Conservation (phyloP, 2,329 filamentous ascomycete genomes). For the Geosmithia putterillii region DNA sequence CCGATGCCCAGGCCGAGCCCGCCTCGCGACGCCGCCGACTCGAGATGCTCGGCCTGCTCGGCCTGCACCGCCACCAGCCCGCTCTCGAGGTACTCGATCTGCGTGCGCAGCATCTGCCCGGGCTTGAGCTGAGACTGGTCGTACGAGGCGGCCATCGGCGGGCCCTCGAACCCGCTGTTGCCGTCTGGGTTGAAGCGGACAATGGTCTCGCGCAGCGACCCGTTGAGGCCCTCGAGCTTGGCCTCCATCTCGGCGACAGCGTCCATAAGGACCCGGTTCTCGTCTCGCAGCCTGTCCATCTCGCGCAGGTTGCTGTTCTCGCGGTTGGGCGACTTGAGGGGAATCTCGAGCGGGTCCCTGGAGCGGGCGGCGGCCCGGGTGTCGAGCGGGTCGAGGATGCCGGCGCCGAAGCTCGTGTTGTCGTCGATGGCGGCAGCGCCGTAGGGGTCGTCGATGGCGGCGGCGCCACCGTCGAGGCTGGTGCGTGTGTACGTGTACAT, state of each 20-base stretch:
- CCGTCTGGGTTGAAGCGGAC: conserved; percentile 47
- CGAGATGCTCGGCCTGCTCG: conserved; percentile 32
- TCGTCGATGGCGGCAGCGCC: too few relatives aligned
- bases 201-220: conserved; percentile 54
- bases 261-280: conserved; percentile 27
- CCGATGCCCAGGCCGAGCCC: not conserved
- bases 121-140: conserved; percentile 18
- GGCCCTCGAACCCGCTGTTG: conserved; percentile 30
- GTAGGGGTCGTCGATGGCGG: conserved; percentile 41
- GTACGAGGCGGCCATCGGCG: conserved; percentile 19
- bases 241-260: conserved; percentile 50
- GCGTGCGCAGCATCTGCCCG: conserved; percentile 34
- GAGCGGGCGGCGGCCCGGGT: conserved; percentile 10
- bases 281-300: conserved; percentile 30
- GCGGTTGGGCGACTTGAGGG: conserved; percentile 42
- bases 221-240: conserved; percentile 56
- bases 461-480: conserved; percentile 43
- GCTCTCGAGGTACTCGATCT: conserved; percentile 61
- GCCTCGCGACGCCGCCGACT: not conserved
- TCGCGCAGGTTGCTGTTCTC: conserved; percentile 36
- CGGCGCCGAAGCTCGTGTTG: conserved; percentile 57
- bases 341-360: conserved; percentile 35
- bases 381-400: conserved; percentile 39
- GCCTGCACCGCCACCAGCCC: conserved; percentile 48
- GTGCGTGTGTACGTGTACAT: conserved; percentile 56